Conservation (phyloP, 1,139 yeast species). For the Diutina ranongensis region DNA sequence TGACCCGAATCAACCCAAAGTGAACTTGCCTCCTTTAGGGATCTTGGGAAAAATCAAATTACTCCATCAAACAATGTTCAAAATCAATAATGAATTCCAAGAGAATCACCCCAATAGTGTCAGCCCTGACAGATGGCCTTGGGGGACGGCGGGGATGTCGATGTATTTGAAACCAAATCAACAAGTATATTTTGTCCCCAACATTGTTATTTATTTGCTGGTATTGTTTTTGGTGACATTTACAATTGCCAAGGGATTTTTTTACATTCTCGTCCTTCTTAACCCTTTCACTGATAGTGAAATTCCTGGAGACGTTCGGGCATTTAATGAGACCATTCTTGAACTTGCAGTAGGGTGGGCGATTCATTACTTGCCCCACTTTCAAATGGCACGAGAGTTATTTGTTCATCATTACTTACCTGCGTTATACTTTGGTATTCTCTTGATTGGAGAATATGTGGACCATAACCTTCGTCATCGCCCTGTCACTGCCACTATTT, state of each 20-base stretch:
- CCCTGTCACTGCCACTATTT: conserved; percentile 12
- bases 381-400: conserved; percentile 21
- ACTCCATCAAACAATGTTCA: conserved; percentile 25
- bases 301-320: conserved; percentile 10
- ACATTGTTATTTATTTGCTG: conserved; percentile 21
- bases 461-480: conserved; percentile 20
- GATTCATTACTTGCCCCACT: conserved; percentile 26
- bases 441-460: conserved; percentile 20
- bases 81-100: conserved; percentile 18
- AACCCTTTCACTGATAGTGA: conserved; percentile 22
- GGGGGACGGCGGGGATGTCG: background rate
- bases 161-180: background rate
- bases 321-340: conserved; percentile 16
- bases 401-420: conserved; percentile 31
- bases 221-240: conserved; percentile 14
- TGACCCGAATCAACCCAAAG: background rate
- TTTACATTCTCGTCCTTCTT: conserved; percentile 16
- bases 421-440: conserved; percentile 23
- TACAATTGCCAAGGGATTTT: conserved; percentile 13
- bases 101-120: conserved; percentile 21
- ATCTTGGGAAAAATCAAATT: conserved; percentile 23
- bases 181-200: conserved; percentile 27
- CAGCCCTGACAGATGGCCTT: conserved; percentile 30
- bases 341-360: conserved; percentile 24
- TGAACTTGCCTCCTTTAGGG: conserved; percentile 12